phyloP scores from a whole-genome alignment of 208 protist species.

The Leishmania tropica region DNA sequence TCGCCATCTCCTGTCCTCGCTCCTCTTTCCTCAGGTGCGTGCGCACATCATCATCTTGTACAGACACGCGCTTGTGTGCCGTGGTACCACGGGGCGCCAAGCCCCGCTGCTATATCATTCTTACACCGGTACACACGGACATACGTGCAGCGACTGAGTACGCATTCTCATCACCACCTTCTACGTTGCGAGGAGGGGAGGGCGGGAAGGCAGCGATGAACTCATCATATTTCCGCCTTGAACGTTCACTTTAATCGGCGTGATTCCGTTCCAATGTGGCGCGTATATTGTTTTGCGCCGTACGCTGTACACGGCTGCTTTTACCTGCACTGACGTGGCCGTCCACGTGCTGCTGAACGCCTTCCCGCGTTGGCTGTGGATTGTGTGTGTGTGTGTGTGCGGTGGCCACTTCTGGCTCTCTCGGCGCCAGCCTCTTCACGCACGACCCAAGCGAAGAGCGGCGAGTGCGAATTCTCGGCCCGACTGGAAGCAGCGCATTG shows the following conservation, averaged over 20 bases:
- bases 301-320: constrained; percentile 19
- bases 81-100: not conserved
- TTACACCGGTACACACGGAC: not conserved
- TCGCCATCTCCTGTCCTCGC: not conserved
- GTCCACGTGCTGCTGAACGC: constrained; percentile 35
- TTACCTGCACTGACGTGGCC: constrained; percentile 24
- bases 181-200: not conserved
- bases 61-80: not conserved
- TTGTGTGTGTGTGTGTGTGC: constrained; percentile 38
- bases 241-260: not conserved
- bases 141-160: not conserved
- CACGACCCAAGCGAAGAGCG: constrained; percentile 13
- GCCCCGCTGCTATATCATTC: not conserved
- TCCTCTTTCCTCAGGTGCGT: not conserved
- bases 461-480: constrained; percentile 21
- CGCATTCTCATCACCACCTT: not conserved
- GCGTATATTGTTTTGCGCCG: not conserved
- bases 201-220: not conserved
- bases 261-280: not conserved
- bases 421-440: constrained; percentile 1
- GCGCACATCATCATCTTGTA: not conserved
- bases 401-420: constrained; percentile 25
- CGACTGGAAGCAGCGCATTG: not conserved
- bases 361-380: constrained; percentile 29
- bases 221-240: not conserved